phyloP scores from a whole-genome alignment of 305 asterid species.

The Solanum hybrid region DNA sequence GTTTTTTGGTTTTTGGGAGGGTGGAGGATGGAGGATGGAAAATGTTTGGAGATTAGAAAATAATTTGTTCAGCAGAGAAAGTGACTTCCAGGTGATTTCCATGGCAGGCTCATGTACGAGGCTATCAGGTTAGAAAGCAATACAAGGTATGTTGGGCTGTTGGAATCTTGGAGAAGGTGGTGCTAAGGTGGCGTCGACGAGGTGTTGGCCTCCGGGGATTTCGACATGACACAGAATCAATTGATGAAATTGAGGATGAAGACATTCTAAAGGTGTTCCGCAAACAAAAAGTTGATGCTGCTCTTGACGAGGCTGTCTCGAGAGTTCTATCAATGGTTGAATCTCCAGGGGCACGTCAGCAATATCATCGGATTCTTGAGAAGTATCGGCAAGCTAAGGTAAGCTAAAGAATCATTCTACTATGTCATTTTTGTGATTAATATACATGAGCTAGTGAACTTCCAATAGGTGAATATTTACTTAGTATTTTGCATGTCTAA shows the following conservation, averaged over 20 bases:
- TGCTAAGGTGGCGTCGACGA: conserved; percentile 81
- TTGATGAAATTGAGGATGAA: conserved; percentile 63
- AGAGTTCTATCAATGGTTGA: conserved; percentile 93
- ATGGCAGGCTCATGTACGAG: conserved; percentile 94
- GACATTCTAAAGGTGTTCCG: conserved; percentile 79
- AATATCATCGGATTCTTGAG: conserved; percentile 72
- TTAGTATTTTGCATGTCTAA: not conserved
- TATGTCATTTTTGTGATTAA: not conserved
- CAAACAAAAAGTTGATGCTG: conserved; percentile 70
- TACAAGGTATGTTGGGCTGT: conserved; percentile 90
- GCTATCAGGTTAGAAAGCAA: conserved; percentile 77
- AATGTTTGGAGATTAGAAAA: not conserved
- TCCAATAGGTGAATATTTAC: not conserved
- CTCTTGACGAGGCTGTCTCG: conserved; percentile 78
- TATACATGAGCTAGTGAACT: not conserved
- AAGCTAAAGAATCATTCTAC: conserved; percentile 1
- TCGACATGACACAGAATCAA: conserved; percentile 40
- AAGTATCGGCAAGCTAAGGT: conserved; percentile 89
- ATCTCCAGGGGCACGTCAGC: conserved; percentile 72
- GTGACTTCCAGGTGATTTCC: conserved; percentile 5
- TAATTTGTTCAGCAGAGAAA: not conserved
- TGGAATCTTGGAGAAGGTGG: conserved; percentile 78
- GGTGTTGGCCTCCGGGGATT: conserved; percentile 88
- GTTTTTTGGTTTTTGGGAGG: not conserved
- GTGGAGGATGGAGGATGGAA: not conserved